Evolutionary conservation across 352 stramenopile species (phyloP).

Genomic region (Globisporangium orthogonon): DNA sequence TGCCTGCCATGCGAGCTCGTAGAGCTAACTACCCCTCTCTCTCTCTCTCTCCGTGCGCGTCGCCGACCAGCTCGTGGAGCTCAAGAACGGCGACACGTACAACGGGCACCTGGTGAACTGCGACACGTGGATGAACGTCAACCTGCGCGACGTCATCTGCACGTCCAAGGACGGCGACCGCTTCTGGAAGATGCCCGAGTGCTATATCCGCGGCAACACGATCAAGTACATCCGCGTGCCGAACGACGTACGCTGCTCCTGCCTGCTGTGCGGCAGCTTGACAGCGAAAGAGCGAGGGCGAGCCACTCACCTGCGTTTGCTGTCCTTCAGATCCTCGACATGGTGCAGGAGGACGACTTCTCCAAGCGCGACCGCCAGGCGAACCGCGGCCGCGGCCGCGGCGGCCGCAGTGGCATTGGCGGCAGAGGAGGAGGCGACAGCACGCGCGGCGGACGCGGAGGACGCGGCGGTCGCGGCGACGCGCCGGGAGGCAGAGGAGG

Average conservation of each 20-base stretch:
- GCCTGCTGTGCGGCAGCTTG: background rate
- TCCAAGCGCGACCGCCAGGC: conserved; percentile 73
- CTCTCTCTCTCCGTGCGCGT: background rate
- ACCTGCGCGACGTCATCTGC: conserved; percentile 97
- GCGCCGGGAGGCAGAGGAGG: conserved; percentile 10
- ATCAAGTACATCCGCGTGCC: conserved; percentile 99
- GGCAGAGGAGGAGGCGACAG: conserved; percentile 21
- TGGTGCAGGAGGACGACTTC: conserved; percentile 93
- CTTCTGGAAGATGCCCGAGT: conserved; percentile 98
- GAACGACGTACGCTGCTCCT: conserved; percentile 77
- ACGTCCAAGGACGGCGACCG: conserved; percentile 96
- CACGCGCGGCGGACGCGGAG: conserved; percentile 2
- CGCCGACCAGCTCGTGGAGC: conserved; percentile 90
- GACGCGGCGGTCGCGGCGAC: conserved; percentile 15
- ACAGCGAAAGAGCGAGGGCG: background rate
- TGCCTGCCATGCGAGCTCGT: no score
- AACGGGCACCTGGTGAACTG: conserved; percentile 96
- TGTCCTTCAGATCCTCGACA: conserved; percentile 81
- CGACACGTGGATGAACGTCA: conserved; percentile 99
- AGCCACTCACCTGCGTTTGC: background rate
- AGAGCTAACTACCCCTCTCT: no score
- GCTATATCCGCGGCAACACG: conserved; percentile 97
- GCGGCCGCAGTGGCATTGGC: conserved; percentile 46
- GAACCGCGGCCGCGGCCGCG: conserved; percentile 64
- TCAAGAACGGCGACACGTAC: conserved; percentile 99